Percentiles rank a stretch among this genome's conserved stretches.
Conservation (phyloP, 2,329 filamentous ascomycete genomes). For the Bipolaris victoriae region DNA sequence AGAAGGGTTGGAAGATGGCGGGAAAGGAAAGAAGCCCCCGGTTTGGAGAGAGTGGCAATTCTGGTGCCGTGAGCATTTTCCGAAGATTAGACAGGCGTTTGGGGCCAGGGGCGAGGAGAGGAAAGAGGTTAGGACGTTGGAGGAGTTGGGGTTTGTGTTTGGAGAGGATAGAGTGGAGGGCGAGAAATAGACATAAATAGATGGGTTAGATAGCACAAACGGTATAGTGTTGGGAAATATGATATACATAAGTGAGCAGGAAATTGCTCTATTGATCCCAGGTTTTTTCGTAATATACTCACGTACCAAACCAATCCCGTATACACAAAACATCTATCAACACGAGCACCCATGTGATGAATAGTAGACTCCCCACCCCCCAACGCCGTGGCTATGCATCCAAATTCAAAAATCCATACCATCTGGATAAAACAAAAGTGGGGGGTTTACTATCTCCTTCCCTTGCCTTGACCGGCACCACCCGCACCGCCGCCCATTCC, state of each 20-base stretch:
- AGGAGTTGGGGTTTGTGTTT: slow-evolving; percentile 74
- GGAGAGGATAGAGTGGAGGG: slow-evolving; percentile 32
- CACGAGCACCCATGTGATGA: not conserved
- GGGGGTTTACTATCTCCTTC: slow-evolving; percentile 25
- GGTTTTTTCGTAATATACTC: not conserved
- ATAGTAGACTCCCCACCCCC: slow-evolving; percentile 4
- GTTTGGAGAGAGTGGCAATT: slow-evolving; percentile 73
- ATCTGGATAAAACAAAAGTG: not conserved
- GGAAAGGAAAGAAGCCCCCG: slow-evolving; percentile 69
- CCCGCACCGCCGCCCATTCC: slow-evolving; percentile 34
- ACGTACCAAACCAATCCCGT: not conserved
- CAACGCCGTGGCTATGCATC: slow-evolving; percentile 19
- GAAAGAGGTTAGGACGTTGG: slow-evolving; percentile 64
- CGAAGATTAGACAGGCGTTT: slow-evolving; percentile 75
- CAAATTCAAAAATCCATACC: slow-evolving; percentile 9
- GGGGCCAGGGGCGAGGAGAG: slow-evolving; percentile 66
- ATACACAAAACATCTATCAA: slow-evolving; percentile 5
- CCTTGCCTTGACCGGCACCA: slow-evolving; percentile 27
- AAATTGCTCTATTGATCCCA: no score
- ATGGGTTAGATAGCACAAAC: not conserved
- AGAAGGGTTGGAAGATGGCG: slow-evolving; percentile 51
- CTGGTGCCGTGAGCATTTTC: slow-evolving; percentile 74
- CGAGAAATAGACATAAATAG: not conserved
- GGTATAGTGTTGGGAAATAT: not conserved
- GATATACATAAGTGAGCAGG: no score